Conservation (phyloP, 2,329 filamentous ascomycete genomes). For the Diplodia sapinea region DNA sequence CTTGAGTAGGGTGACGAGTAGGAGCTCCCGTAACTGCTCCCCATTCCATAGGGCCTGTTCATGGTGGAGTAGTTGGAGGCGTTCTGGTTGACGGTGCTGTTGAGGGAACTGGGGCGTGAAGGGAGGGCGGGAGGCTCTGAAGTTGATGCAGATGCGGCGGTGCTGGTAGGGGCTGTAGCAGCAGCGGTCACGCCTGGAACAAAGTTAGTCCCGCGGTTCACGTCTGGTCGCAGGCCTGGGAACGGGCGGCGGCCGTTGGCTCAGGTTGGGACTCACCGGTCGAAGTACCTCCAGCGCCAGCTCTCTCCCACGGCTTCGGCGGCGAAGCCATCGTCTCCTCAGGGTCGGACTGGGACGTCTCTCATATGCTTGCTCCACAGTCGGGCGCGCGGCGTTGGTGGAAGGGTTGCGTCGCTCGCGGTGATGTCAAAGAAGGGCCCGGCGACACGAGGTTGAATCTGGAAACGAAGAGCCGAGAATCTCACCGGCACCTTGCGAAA, state of each 20-base stretch:
- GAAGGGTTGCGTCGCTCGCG: conserved; percentile 15
- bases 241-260: background rate
- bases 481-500: conserved; percentile 16
- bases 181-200: conserved; percentile 41
- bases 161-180: conserved; percentile 52
- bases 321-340: conserved; percentile 69
- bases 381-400: conserved; percentile 11
- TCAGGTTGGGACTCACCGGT: conserved; percentile 26
- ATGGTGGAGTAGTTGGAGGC: conserved; percentile 79
- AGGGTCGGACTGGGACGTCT: conserved; percentile 36
- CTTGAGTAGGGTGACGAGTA: conserved; percentile 62
- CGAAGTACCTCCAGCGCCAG: conserved; percentile 60
- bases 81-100: conserved; percentile 82
- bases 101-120: conserved; percentile 78
- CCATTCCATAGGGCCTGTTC: conserved; percentile 57
- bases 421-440: conserved; percentile 31
- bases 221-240: background rate
- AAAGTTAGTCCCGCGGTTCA: conserved; percentile 19
- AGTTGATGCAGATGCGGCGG: conserved; percentile 48
- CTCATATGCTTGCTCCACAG: conserved; percentile 33
- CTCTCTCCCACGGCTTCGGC: conserved; percentile 95
- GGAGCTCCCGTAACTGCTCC: conserved; percentile 54
- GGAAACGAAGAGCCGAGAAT: conserved; percentile 18
- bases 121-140: conserved; percentile 72
- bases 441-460: conserved; percentile 10